phyloP scores from a whole-genome alignment of 441 rosid genomes.

The Flueggea neowawraea region DNA sequence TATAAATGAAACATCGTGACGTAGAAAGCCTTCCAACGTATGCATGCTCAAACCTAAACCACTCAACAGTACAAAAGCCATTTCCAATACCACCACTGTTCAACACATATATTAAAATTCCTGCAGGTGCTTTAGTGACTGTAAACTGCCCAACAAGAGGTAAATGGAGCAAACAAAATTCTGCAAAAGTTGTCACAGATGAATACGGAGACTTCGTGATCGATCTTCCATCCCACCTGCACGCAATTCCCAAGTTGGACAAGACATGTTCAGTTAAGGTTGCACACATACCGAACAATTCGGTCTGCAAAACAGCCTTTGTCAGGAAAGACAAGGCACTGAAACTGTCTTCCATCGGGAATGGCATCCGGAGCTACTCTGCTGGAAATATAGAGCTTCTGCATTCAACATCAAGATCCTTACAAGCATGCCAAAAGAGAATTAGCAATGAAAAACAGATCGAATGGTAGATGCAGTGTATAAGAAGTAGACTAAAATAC shows the following conservation, averaged over 20 bases:
- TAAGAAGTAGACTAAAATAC: slow-evolving; percentile 1
- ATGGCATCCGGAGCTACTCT: slow-evolving; percentile 57
- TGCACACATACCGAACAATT: slow-evolving; percentile 40
- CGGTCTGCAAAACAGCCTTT: slow-evolving; percentile 38
- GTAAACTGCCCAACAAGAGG: slow-evolving; percentile 41
- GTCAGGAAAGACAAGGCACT: slow-evolving; percentile 35
- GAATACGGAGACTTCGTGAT: slow-evolving; percentile 73
- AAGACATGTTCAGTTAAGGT: slow-evolving; percentile 46
- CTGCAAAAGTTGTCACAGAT: slow-evolving; percentile 45
- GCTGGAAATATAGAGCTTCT: slow-evolving; percentile 52
- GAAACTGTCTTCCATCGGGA: slow-evolving; percentile 36
- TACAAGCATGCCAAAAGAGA: slow-evolving; percentile 18
- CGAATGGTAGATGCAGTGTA: neutral
- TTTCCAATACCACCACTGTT: no score
- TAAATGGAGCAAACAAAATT: slow-evolving; percentile 21
- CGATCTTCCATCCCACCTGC: slow-evolving; percentile 84
- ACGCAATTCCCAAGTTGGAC: slow-evolving; percentile 53
- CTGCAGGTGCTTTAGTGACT: slow-evolving; percentile 60
- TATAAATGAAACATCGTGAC: no score
- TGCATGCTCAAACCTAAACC: no score
- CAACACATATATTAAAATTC: slow-evolving; percentile 3
- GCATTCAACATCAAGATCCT: slow-evolving; percentile 37
- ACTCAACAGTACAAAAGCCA: neutral
- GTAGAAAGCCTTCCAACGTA: no score
- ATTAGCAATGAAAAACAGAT: slow-evolving; percentile 10